A percentile compares a stretch with the other conserved stretches of the same genome.
phyloP scores from a whole-genome alignment of 352 stramenopile species.

The Globisporangium megalacanthum region DNA sequence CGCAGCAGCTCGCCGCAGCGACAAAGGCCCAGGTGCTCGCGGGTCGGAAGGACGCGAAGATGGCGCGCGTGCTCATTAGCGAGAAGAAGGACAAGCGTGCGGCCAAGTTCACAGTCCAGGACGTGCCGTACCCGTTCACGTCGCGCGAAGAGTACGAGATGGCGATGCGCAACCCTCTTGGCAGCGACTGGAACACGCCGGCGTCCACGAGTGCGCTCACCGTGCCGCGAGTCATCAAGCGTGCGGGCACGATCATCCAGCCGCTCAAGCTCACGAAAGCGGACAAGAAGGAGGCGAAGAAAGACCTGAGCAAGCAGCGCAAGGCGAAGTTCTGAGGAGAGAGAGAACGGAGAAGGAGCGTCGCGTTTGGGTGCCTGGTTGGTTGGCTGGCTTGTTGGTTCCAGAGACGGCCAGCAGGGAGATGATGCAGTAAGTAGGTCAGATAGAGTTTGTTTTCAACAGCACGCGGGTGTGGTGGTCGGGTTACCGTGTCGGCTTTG shows the following conservation, averaged over 20 bases:
- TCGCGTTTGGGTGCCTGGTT: too few species aligned
- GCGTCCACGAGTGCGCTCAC: slow-evolving; percentile 90
- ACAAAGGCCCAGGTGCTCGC: slow-evolving; percentile 68
- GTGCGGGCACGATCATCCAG: slow-evolving; percentile 91
- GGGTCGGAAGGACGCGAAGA: slow-evolving; percentile 64
- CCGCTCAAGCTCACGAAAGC: slow-evolving; percentile 88
- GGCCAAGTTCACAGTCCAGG: slow-evolving; percentile 71
- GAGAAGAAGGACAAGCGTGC: slow-evolving; percentile 90
- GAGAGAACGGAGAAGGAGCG: too few species aligned
- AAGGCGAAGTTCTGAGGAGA: slow-evolving; percentile 68
- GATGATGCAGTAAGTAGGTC: too few species aligned
- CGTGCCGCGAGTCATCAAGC: slow-evolving; percentile 91
- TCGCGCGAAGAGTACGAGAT: slow-evolving; percentile 97
- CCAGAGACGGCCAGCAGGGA: background rate
- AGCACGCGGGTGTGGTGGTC: too few species aligned
- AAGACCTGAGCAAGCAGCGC: slow-evolving; percentile 69
- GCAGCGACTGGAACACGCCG: slow-evolving; percentile 94
- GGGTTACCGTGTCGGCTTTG: too few species aligned
- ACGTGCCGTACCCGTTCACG: slow-evolving; percentile 98
- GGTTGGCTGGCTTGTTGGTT: background rate
- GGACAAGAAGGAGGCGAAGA: slow-evolving; percentile 79
- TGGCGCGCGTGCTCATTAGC: slow-evolving; percentile 75
- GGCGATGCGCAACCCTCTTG: slow-evolving; percentile 92
- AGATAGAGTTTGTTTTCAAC: too few species aligned
- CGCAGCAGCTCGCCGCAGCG: slow-evolving; percentile 57